A percentile compares a stretch with the other conserved stretches of the same genome.
phyloP scores from a whole-genome alignment of 2,329 filamentous ascomycete genomes.

The Alternaria hordeiaustralica region DNA sequence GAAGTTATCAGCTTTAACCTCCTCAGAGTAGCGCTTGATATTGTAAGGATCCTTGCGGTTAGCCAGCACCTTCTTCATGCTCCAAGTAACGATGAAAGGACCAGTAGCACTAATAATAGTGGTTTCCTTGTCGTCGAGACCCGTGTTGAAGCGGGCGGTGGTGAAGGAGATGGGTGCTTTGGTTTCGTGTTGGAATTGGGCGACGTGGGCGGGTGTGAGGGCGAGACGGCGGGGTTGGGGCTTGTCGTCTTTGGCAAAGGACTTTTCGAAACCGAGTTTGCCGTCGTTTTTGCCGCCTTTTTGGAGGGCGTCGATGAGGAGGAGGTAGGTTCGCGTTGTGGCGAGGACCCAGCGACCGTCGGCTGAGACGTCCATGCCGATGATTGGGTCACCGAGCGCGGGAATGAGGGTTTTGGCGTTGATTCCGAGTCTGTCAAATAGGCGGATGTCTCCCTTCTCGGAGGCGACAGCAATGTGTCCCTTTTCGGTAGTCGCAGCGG shows the following conservation, averaged over 20 bases:
- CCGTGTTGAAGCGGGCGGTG: conserved; percentile 90
- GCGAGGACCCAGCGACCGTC: conserved; percentile 95
- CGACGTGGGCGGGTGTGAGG: conserved; percentile 88
- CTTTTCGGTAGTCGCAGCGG: conserved; percentile 92
- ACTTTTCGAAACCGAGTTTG: conserved; percentile 95
- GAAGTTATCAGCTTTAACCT: conserved; percentile 98
- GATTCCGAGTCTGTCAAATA: conserved; percentile 95
- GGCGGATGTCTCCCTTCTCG: conserved; percentile 95
- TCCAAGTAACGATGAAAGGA: conserved; percentile 97
- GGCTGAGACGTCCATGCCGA: conserved; percentile 92
- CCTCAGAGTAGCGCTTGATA: conserved; percentile 94
- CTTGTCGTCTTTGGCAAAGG: conserved; percentile 91
- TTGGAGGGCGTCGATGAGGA: conserved; percentile 90
- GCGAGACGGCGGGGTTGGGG: conserved; percentile 90
- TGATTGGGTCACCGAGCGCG: conserved; percentile 91
- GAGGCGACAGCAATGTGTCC: conserved; percentile 96
- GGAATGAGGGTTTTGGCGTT: conserved; percentile 98
- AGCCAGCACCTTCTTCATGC: conserved; percentile 83
- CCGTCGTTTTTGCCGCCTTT: conserved; percentile 95
- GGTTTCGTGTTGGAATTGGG: conserved; percentile 97
- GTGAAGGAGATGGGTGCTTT: conserved; percentile 87
- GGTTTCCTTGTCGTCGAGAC: conserved; percentile 79
- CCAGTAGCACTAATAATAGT: conserved; percentile 97
- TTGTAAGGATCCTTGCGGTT: conserved; percentile 88
- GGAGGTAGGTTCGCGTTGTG: conserved; percentile 91